Percentiles rank a stretch among this genome's conserved stretches.
phyloP scores from a whole-genome alignment of 495 filamentous ascomycete genomes.

The Penicillium lagena region DNA sequence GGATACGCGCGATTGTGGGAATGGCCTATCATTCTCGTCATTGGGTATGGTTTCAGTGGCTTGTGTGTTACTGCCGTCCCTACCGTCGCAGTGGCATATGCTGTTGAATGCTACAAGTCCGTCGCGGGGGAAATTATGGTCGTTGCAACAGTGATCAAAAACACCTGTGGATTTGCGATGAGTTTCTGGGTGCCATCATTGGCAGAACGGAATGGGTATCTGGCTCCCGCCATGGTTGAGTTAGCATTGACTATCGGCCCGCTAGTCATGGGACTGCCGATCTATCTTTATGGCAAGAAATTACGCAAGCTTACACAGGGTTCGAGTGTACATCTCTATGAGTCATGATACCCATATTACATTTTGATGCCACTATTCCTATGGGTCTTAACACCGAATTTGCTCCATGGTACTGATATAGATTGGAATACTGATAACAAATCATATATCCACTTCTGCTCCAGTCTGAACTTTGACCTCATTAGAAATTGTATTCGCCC shows the following conservation, averaged over 20 bases:
- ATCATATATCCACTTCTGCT: no score
- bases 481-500: no score
- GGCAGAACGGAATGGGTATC: constrained; percentile 3
- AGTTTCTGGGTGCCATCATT: constrained; percentile 26
- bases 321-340: no score
- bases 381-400: no score
- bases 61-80: constrained; percentile 43
- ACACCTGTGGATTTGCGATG: constrained; percentile 42
- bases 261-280: constrained; percentile 10
- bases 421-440: no score
- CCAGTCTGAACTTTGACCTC: no score
- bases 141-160: constrained; percentile 47
- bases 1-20: constrained; percentile 43
- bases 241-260: constrained; percentile 16
- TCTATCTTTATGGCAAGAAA: constrained; percentile 20
- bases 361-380: no score
- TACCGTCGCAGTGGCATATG: constrained; percentile 41
- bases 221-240: constrained; percentile 16
- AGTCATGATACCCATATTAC: no score
- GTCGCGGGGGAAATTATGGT: constrained; percentile 49
- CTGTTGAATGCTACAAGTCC: constrained; percentile 53
- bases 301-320: no score
- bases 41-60: constrained; percentile 44
- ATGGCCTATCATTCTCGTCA: constrained; percentile 45
- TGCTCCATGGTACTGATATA: no score